Percentiles rank a stretch among this genome's conserved stretches.
Evolutionary conservation across 202 grass and related monocot genomes (phyloP).

Genomic region (Digitaria exilis): DNA sequence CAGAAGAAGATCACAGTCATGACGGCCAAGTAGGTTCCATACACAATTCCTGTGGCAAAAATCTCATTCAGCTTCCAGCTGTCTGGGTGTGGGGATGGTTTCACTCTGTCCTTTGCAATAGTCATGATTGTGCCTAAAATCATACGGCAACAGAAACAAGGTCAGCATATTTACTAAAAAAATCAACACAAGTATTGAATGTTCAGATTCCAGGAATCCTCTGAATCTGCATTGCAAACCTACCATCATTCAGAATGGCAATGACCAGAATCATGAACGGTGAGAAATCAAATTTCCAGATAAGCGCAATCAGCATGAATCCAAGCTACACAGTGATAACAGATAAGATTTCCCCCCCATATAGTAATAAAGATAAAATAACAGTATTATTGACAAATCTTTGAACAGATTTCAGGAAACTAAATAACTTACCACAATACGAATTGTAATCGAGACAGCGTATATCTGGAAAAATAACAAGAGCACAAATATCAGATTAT

Average conservation of each 20-base stretch:
- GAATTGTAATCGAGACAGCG: conserved; percentile 75
- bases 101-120: conserved; percentile 70
- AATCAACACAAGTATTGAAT: not conserved
- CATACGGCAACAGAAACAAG: not conserved
- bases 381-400: not conserved
- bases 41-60: conserved; percentile 61
- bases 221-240: conserved; percentile 5
- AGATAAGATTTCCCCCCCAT: not conserved
- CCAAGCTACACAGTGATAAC: conserved; percentile 45
- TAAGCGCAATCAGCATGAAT: conserved; percentile 64
- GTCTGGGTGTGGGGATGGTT: conserved; percentile 61
- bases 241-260: conserved; percentile 72
- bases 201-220: not conserved
- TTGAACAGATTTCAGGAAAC: not conserved
- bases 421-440: conserved; percentile 66
- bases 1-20: conserved; percentile 72
- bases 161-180: not conserved
- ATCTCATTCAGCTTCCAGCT: conserved; percentile 77
- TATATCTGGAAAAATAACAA: conserved; percentile 51
- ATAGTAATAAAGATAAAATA: not conserved
- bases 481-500: not conserved
- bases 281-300: conserved; percentile 81
- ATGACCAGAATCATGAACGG: conserved; percentile 77
- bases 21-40: conserved; percentile 58
- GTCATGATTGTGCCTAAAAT: conserved; percentile 72